phyloP scores from a whole-genome alignment of 352 stramenopile species.

The Thraustotheca clavata region DNA sequence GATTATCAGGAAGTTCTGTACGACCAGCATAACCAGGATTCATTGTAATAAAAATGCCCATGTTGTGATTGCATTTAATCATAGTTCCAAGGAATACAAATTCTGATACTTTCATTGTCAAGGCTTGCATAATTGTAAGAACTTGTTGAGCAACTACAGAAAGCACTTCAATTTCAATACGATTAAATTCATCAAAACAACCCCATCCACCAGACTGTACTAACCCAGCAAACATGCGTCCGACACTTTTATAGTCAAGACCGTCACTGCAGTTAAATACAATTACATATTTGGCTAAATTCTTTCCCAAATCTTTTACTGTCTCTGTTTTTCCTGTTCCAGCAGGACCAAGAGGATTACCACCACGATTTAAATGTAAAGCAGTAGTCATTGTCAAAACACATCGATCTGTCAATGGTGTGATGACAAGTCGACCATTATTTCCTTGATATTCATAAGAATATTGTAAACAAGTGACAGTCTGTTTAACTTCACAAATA shows the following conservation, averaged over 20 bases:
- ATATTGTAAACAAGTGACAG: constrained; percentile 75
- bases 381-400: constrained; percentile 91
- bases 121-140: constrained; percentile 83
- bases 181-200: constrained; percentile 95
- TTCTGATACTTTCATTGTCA: constrained; percentile 58
- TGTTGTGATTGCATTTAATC: constrained; percentile 83
- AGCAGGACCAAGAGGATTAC: constrained; percentile 86
- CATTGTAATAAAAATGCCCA: constrained; percentile 92
- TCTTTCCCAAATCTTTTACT: constrained; percentile 91
- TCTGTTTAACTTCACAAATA: constrained; percentile 83
- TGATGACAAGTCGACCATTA: constrained; percentile 88
- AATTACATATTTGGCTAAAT: constrained; percentile 91
- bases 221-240: constrained; percentile 88
- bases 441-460: constrained; percentile 84
- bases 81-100: constrained; percentile 79
- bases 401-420: constrained; percentile 88
- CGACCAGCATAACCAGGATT: constrained; percentile 87
- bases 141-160: constrained; percentile 91
- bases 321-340: constrained; percentile 93
- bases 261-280: constrained; percentile 94
- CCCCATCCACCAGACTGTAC: constrained; percentile 90
- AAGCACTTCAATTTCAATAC: constrained; percentile 94
- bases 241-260: constrained; percentile 92
- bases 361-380: constrained; percentile 85
- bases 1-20: constrained; percentile 83